Base-by-base conservation (phyloP, 2,329 filamentous ascomycete genomes). In the Trichoderma gracile region DNA sequence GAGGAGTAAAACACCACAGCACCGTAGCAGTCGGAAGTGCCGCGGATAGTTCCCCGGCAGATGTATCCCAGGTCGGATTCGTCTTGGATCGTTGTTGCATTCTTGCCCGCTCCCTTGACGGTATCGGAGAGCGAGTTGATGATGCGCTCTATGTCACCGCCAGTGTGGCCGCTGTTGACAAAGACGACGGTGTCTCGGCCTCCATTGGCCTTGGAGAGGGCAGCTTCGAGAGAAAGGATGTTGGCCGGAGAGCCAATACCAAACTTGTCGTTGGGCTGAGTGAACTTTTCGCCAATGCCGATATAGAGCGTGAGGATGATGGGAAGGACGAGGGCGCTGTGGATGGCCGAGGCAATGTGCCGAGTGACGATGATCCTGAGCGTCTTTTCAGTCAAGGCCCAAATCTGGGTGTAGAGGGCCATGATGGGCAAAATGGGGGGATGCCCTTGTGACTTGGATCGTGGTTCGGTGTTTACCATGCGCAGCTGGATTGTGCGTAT, bases 261-360 rank as follows among this genome's bases (percentile, higher is more conserved):
- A 71, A 84, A 96, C 14, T 83, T 78, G 3, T 89, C 87, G 4
- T 89, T 87, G 1, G 91, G 87, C 2, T 91, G 83, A 72, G 94
- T 93, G 68, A 96, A 84, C 73, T 92, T 92, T 68, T 90, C 87
- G 7, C 91, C 88, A 74, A 89, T 91, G 50, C 80, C 82, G 40
- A 88, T 78, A 68, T 87, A 86, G 23, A 82, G 76, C 50, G 83
- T 81, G 59, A 87, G 75, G 54, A 82, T 73, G 59, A 88, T 75
- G 14, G 86, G 86, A 2, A 87, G 79, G 21, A 87, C 57, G 64
- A 88, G 79, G 1, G 85, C 82, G 60, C 83, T 82, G 67, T 86
- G 78, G 45, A 81, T 60, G 0, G 85, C 86, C 10, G 81, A 78
- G 19, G 81, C 66, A 17, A 74, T 69, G 73, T 86, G 84, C 5